Base-by-base conservation (phyloP, 2,329 filamentous ascomycete species). In the Colletotrichum sp. region DNA sequence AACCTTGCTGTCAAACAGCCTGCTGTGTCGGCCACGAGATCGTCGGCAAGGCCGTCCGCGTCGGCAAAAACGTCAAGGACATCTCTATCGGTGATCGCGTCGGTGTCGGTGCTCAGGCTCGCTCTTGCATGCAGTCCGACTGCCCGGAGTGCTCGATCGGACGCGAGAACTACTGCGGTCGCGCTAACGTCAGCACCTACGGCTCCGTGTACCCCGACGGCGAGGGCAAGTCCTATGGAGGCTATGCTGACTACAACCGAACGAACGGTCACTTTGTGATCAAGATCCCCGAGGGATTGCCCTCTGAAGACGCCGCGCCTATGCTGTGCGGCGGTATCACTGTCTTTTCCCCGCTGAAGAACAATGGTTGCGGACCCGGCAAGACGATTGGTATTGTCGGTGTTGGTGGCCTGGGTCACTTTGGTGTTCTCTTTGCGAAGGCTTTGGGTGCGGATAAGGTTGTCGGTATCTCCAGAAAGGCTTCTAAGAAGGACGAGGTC, bases 261-360 rank as follows among this genome's bases (percentile, higher is more conserved):
- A 78, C 77, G 34, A 79, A 80, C 11, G 80, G 78, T 21, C 80
- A 80, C 72, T 94, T 93, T 70, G 85, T 84, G 21, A 76, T 88
- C 76, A 85, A 84, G 76, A 86, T 88, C 58, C 86, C 86, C 8
- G 82, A 85, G 4, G 81, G 80, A 6, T 70, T 88, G 6, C 75
- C 80, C 2, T 82, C 82, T 1, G 86, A 84, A 63, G 75, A 82
- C 55, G 85, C 86, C 4, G 87, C 93, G 24, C 92, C 93, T 5
- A 91, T 95, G 89, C 85, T 95, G 34, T 95, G 93, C 78, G 93
- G 89, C 29, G 93, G 93, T 13, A 87, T 94, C 36, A 95, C 93
- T 0, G 86, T 93, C 8, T 95, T 88, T 79, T 86, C 87, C 12
- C 93, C 93, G 1, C 81, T 95, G 57, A 86, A 85, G 77, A 86